Evolutionary conservation across 2,329 filamentous ascomycete species (phyloP).

Genomic region (Chalaropsis ovoidea): DNA sequence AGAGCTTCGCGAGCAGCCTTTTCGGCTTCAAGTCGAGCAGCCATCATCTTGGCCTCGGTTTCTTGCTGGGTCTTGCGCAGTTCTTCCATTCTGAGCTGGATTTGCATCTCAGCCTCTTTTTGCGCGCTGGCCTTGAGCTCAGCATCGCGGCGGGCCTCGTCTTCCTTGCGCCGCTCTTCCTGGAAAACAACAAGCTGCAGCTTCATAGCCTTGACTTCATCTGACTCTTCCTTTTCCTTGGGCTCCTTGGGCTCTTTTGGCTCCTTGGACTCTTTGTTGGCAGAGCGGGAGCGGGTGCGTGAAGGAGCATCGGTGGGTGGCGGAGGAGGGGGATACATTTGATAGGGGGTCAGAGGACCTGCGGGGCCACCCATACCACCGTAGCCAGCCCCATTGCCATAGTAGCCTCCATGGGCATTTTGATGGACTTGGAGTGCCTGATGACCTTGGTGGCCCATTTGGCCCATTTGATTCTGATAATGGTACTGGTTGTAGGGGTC

Average conservation of each 20-base stretch:
- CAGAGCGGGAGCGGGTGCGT: constrained; percentile 35
- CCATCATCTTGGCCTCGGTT: constrained; percentile 35
- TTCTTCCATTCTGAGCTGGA: constrained; percentile 37
- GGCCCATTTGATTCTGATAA: constrained; percentile 13
- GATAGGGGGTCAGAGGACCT: constrained; percentile 18
- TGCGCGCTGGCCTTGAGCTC: constrained; percentile 39
- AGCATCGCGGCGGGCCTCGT: constrained; percentile 38
- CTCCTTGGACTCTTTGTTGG: constrained; percentile 21
- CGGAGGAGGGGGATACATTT: constrained; percentile 33
- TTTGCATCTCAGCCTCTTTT: constrained; percentile 40
- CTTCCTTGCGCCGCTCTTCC: constrained; percentile 38
- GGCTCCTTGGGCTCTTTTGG: constrained; percentile 33
- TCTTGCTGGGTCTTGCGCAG: constrained; percentile 33
- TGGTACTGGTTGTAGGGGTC: constrained; percentile 6
- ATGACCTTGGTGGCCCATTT: constrained; percentile 14
- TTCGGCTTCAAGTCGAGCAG: constrained; percentile 40
- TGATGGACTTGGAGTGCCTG: not conserved
- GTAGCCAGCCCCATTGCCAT: constrained; percentile 30
- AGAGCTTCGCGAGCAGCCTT: constrained; percentile 38
- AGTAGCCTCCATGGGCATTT: constrained; percentile 30
- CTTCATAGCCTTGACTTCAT: constrained; percentile 50
- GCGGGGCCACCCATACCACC: constrained; percentile 24
- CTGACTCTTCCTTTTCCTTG: constrained; percentile 28
- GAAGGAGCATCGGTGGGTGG: constrained; percentile 36
- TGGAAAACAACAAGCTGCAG: constrained; percentile 47